Base-by-base conservation (phyloP, 2,329 filamentous ascomycete genomes). In the Dichotomopilus funicola region DNA sequence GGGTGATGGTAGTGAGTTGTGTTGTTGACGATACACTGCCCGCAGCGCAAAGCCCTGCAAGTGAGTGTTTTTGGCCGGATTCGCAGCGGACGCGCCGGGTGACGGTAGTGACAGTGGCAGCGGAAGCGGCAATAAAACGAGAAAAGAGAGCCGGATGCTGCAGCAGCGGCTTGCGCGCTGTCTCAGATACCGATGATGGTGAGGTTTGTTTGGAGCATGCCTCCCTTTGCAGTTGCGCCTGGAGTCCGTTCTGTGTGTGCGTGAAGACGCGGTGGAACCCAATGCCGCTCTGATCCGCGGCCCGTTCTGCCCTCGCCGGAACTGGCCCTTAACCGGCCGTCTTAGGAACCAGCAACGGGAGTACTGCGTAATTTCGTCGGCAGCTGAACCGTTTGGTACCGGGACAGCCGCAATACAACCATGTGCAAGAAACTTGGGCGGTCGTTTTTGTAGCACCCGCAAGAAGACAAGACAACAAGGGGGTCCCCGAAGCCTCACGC, bases 181-280 rank as follows among this genome's bases (percentile, higher is more conserved):
- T 63, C 59, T 63, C 60, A 61, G 57, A 56, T 54, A 19, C 38
- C 44, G 54, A 37, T 40, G 48, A 52, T 49, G 53, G 40, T 33
- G 44, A 52, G 53, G 54, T 53, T 53, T 49, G 56, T 56, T 52
- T 57, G 42, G 51, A 52, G 45, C 45, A 58, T 49, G 27, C 42
- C 59, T 56, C 40, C 11, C 40, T 56, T 49, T 13, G 34, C 56
- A 63, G 57, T 54, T 59, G 53, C 59, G 55, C 53, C 54, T 55
- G 55, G 60, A 56, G 61, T 60, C 62, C 8, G 2, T 63, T 59
- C 62, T 53, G 56, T 61, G 59, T 57, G 19, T 27, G 19, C 62
- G 63, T 61, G 61, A 63, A 59, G 64, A 62, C 63, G 60, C 61
- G 56, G 64, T 65, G 63, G 57, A 56, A 65, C 62, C 59, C 62